These are phyloP conservation scores for Lactarius hengduanensis DNA, from an alignment of 768 basidiomycete species.

Conservation along the genomic window DNA sequence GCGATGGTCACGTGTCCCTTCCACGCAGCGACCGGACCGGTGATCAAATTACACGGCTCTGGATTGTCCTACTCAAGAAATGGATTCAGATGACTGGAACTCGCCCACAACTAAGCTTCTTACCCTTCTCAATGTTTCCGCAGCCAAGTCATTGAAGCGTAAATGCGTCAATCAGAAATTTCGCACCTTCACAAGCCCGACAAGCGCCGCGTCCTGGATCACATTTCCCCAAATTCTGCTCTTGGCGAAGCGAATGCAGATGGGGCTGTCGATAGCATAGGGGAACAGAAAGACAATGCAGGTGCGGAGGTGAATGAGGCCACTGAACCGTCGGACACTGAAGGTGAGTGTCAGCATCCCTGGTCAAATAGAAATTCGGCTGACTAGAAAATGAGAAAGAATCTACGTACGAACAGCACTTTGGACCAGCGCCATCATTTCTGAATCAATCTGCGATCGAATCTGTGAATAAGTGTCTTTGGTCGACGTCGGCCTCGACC, in stretches of 20 bases:
- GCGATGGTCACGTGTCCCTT: constrained; percentile 20
- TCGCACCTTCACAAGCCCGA: constrained; percentile 62
- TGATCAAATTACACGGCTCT: background rate
- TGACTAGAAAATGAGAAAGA: constrained; percentile 25
- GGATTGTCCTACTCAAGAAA: background rate
- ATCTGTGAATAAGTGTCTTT: constrained; percentile 54
- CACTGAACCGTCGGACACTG: constrained; percentile 21
- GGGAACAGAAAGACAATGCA: constrained; percentile 28
- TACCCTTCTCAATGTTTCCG: constrained; percentile 88
- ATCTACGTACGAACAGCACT: constrained; percentile 71
- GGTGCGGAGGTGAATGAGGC: constrained; percentile 20
- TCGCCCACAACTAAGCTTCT: constrained; percentile 74
- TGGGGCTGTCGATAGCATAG: constrained; percentile 12
- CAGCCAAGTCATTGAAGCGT: constrained; percentile 64
- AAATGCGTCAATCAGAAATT: constrained; percentile 42
- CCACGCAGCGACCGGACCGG: background rate
- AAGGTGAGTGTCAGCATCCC: constrained; percentile 22
- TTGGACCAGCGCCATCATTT: constrained; percentile 56
- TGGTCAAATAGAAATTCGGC: background rate
- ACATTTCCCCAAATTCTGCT: constrained; percentile 29
- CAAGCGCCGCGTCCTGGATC: constrained; percentile 51
- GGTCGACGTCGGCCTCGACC: constrained; percentile 51
- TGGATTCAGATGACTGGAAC: constrained; percentile 39
- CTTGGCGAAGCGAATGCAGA: constrained; percentile 10
- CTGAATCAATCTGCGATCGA: constrained; percentile 50